A percentile compares a stretch with the other conserved stretches of the same genome.
Evolutionary conservation across 1,139 yeast species (phyloP).

Genomic region (Hyphopichia wangnamkhiaoensis): DNA sequence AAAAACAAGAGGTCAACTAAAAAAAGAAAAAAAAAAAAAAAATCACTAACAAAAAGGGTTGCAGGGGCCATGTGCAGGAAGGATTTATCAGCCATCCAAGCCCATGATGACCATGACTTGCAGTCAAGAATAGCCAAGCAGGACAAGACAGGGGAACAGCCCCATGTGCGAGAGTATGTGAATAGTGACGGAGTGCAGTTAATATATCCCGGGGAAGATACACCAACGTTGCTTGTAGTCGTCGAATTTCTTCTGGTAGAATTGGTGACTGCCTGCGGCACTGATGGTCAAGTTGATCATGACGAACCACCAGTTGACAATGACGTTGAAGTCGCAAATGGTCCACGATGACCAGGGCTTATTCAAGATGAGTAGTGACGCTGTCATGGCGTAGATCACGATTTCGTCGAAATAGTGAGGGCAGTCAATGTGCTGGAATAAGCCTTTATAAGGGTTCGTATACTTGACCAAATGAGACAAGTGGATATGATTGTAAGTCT

Average conservation of each 20-base stretch:
- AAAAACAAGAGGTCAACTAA: too few species aligned
- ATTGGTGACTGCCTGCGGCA: constrained; percentile 58
- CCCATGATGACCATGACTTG: too few species aligned
- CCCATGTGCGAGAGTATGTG: too few species aligned
- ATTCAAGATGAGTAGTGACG: constrained; percentile 19
- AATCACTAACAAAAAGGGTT: too few species aligned
- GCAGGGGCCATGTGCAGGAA: background rate
- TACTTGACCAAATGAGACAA: constrained; percentile 67
- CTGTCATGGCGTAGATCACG: constrained; percentile 51
- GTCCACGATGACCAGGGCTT: constrained; percentile 9
- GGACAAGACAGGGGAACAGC: too few species aligned
- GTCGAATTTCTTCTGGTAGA: constrained; percentile 40
- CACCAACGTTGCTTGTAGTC: constrained; percentile 21
- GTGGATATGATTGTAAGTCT: constrained; percentile 58
- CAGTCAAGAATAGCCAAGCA: too few species aligned
- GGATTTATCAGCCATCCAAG: background rate
- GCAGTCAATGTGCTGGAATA: constrained; percentile 57
- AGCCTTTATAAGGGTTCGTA: constrained; percentile 55
- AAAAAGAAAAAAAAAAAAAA: too few species aligned
- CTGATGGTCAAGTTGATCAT: constrained; percentile 59
- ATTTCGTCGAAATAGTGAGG: constrained; percentile 86
- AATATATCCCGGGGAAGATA: constrained; percentile 20
- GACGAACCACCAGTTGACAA: constrained; percentile 55
- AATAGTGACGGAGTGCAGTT: too few species aligned
- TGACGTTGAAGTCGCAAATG: constrained; percentile 17